A percentile compares a stretch with the other conserved stretches of the same genome.
phyloP scores from a whole-genome alignment of 2,329 filamentous ascomycete genomes.

The Sporothrix brasiliensis region DNA sequence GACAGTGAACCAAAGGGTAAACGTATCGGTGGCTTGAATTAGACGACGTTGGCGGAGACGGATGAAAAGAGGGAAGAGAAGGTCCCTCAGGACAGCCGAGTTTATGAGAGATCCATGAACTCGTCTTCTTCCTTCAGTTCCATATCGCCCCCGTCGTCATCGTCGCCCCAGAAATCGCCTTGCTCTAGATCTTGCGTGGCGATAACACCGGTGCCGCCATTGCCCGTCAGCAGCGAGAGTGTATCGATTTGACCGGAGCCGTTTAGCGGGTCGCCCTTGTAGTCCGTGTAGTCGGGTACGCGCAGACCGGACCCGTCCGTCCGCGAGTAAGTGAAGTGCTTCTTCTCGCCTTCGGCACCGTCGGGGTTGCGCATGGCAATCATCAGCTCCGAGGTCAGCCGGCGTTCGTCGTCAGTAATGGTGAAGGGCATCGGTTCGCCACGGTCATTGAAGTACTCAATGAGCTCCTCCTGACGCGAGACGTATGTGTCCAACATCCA shows the following conservation, averaged over 20 bases:
- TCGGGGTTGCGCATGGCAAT: conserved; percentile 82
- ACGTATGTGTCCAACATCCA: conserved; percentile 92
- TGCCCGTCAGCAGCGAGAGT: conserved; percentile 44
- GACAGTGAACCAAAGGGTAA: background rate
- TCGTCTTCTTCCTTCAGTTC: conserved; percentile 38
- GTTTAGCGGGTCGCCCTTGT: conserved; percentile 76
- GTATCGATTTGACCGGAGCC: conserved; percentile 48
- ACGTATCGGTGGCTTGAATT: background rate
- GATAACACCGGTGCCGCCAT: conserved; percentile 45
- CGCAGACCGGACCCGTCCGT: conserved; percentile 81
- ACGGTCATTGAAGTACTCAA: conserved; percentile 71
- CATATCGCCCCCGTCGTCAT: conserved; percentile 70
- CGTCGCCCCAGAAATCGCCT: conserved; percentile 67
- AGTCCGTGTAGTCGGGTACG: conserved; percentile 90
- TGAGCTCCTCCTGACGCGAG: conserved; percentile 84
- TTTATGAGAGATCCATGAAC: conserved; percentile 36
- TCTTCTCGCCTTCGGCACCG: conserved; percentile 44
- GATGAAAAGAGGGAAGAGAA: conserved; percentile 35
- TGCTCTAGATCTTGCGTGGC: conserved; percentile 53
- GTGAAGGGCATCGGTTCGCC: conserved; percentile 79
- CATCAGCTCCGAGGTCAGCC: conserved; percentile 91
- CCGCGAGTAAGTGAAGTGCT: conserved; percentile 75
- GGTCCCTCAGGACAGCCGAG: background rate
- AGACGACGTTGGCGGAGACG: background rate
- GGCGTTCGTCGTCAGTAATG: conserved; percentile 85